Conservation (phyloP, 78 protist species). For the Chrysochromulina parva region DNA sequence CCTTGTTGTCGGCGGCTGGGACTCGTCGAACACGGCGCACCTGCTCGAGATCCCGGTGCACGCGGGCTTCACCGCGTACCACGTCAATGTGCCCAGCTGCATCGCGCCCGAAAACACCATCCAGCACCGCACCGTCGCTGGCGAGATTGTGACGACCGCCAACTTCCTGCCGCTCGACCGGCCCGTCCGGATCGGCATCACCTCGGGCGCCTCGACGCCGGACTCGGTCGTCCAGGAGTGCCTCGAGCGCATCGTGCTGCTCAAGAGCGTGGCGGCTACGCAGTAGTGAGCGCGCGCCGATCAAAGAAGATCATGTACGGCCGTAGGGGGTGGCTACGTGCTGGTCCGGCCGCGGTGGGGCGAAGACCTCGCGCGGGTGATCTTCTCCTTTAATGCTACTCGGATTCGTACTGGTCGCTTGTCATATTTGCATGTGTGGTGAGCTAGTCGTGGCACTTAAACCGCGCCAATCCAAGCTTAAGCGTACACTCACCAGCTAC, state of each 20-base stretch:
- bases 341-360: no score
- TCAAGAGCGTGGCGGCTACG: not conserved
- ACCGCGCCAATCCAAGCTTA: no score
- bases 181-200: slow-evolving; percentile 32
- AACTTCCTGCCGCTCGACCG: slow-evolving; percentile 23
- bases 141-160: not conserved
- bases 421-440: no score
- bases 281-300: no score
- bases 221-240: slow-evolving; percentile 37
- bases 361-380: no score
- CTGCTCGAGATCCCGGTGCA: slow-evolving; percentile 43
- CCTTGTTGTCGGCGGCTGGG: slow-evolving; percentile 57
- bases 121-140: slow-evolving; percentile 12
- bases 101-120: not conserved
- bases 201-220: slow-evolving; percentile 60
- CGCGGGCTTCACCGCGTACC: slow-evolving; percentile 16
- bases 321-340: no score
- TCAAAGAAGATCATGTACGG: no score
- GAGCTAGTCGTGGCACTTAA: no score
- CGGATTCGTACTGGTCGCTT: no score
- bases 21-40: slow-evolving; percentile 55
- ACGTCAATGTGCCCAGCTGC: slow-evolving; percentile 29
- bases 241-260: not conserved
- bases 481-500: no score
- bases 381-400: no score